phyloP scores from a whole-genome alignment of 2,329 filamentous ascomycete species.

The Neopestalotiopsis clavispora region DNA sequence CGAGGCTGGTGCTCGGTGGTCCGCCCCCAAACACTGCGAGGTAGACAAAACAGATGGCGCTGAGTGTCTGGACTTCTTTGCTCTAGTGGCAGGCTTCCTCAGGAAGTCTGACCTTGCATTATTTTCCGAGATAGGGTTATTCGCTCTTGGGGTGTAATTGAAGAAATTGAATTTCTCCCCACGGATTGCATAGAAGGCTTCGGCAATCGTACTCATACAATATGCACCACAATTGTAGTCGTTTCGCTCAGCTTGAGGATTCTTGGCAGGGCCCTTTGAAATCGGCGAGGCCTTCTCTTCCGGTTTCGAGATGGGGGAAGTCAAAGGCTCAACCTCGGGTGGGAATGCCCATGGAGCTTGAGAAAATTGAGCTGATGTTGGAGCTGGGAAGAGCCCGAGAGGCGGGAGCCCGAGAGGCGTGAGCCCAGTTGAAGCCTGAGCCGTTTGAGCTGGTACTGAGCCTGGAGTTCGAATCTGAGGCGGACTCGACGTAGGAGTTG shows the following conservation, averaged over 20 bases:
- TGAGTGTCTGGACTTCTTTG: conserved; percentile 44
- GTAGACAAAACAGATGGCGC: conserved; percentile 40
- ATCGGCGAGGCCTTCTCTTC: not conserved
- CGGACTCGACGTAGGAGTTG: not conserved
- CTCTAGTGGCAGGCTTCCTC: conserved; percentile 8
- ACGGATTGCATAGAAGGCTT: conserved; percentile 36
- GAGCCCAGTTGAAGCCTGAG: not conserved
- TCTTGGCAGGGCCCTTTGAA: conserved; percentile 30
- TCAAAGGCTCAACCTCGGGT: not conserved
- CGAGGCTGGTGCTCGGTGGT: conserved; percentile 3
- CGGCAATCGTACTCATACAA: conserved; percentile 37
- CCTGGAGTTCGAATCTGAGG: not conserved
- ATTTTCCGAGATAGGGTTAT: not conserved
- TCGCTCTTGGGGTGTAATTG: conserved; percentile 28
- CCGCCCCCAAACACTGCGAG: not conserved
- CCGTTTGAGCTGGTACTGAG: not conserved
- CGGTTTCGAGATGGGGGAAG: no score
- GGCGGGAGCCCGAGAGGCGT: not conserved
- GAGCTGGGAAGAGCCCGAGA: not conserved
- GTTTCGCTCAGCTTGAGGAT: conserved; percentile 37
- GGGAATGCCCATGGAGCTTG: not conserved
- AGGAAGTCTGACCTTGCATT: not conserved
- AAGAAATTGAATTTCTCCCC: conserved; percentile 36
- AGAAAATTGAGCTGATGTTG: not conserved
- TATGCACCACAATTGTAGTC: conserved; percentile 38